Conservation (phyloP, 116 monocot species). For the Dioscorea cayenensis region DNA sequence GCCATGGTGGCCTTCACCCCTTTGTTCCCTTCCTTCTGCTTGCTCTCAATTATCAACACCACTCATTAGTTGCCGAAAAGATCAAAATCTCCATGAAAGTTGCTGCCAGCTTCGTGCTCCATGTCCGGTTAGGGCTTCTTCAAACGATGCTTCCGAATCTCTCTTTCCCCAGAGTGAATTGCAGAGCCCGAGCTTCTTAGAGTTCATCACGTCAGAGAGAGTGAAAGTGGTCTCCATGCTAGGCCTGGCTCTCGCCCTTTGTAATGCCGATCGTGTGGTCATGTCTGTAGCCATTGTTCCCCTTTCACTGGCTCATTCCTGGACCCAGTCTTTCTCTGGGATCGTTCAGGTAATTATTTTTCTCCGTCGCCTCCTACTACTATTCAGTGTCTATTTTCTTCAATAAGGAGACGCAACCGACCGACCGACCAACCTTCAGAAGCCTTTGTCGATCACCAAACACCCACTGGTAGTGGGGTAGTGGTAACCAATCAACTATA, state of each 20-base stretch:
- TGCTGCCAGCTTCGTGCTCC: neutral
- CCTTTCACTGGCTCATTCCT: constrained; percentile 53
- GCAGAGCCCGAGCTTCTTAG: constrained; percentile 28
- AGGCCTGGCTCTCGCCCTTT: constrained; percentile 71
- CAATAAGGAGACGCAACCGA: too few species aligned
- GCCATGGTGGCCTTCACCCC: too few species aligned
- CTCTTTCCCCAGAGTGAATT: constrained; percentile 6
- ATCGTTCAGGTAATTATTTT: constrained; percentile 69
- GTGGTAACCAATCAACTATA: too few species aligned
- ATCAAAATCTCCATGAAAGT: too few species aligned
- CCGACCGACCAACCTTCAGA: too few species aligned
- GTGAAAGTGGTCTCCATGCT: constrained; percentile 89
- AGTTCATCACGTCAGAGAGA: constrained; percentile 75
- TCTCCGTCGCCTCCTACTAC: neutral
- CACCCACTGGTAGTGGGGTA: too few species aligned
- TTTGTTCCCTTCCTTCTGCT: too few species aligned
- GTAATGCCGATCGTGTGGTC: constrained; percentile 92
- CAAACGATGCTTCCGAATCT: constrained; percentile 7
- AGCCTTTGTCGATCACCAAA: too few species aligned
- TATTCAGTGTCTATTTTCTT: neutral
- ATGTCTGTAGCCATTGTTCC: constrained; percentile 95
- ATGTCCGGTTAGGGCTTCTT: constrained; percentile 4
- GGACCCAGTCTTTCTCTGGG: constrained; percentile 75
- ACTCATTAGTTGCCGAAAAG: too few species aligned
- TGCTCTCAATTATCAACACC: too few species aligned